phyloP scores from a whole-genome alignment of 73 alveolate species.

The Diophrys appendiculata region DNA sequence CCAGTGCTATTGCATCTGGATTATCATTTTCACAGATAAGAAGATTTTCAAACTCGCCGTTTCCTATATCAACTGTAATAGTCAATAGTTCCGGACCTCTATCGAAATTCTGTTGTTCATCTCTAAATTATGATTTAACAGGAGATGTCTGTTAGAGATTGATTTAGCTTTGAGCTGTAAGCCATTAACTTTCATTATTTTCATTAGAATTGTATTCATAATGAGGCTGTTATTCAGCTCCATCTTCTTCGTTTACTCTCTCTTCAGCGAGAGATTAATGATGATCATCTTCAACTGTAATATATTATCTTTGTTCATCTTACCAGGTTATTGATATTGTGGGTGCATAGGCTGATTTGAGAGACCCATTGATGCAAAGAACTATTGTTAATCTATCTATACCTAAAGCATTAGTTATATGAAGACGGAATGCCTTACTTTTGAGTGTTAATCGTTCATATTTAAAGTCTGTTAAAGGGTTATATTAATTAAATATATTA shows the following conservation, averaged over 20 bases:
- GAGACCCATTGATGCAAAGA: not conserved
- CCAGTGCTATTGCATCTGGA: slow-evolving; percentile 52
- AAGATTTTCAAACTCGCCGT: slow-evolving; percentile 56
- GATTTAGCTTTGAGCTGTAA: too few species aligned
- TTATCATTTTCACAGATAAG: slow-evolving; percentile 57
- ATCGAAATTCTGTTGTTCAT: not conserved
- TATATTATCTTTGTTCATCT: too few species aligned
- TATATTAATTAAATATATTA: too few species aligned
- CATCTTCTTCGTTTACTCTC: not conserved
- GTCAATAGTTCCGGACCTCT: slow-evolving; percentile 55
- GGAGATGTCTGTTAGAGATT: too few species aligned
- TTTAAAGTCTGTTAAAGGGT: not conserved
- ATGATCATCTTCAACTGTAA: not conserved
- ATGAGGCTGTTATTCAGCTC: not conserved
- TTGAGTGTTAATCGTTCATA: not conserved
- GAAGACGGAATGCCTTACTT: not conserved
- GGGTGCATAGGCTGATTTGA: too few species aligned
- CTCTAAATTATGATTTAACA: too few species aligned
- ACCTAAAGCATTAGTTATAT: too few species aligned
- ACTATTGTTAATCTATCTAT: too few species aligned
- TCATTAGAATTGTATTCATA: not conserved
- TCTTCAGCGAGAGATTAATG: not conserved
- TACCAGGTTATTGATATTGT: not conserved
- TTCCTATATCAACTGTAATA: slow-evolving; percentile 72
- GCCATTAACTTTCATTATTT: too few species aligned